phyloP scores from a whole-genome alignment of 805 yeast genomes.

The Cyberlindnera americana region DNA sequence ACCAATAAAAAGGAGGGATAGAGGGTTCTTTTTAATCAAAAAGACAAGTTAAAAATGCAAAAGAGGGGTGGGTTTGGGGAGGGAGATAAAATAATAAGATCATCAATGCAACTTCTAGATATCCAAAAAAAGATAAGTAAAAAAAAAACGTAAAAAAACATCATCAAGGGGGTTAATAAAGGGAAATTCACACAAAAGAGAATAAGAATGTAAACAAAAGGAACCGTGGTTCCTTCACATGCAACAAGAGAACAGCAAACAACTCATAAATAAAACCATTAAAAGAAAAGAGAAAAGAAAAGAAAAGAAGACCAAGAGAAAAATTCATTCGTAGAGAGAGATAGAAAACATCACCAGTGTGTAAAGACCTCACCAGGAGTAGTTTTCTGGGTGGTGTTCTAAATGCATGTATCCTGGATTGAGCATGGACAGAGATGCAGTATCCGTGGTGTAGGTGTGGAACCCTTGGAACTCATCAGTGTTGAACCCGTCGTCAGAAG shows the following conservation, averaged over 20 bases:
- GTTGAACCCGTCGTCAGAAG: constrained; percentile 17
- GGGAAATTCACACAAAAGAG: background rate
- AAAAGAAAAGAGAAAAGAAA: background rate
- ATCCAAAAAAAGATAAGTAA: background rate
- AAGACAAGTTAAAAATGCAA: constrained; percentile 1
- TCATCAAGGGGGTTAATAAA: no score
- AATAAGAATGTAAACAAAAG: background rate
- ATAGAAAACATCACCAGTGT: constrained; percentile 16
- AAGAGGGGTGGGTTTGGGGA: constrained; percentile 1
- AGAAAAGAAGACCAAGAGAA: no score
- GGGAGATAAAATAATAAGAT: background rate
- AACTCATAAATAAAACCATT: constrained; percentile 1
- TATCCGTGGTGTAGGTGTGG: constrained; percentile 8
- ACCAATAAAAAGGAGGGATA: background rate
- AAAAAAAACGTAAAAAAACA: background rate
- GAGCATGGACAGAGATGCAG: constrained; percentile 15
- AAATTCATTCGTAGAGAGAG: background rate
- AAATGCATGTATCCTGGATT: constrained; percentile 21
- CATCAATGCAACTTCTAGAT: constrained; percentile 6
- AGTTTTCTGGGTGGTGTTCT: constrained; percentile 15
- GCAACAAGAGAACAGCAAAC: constrained; percentile 4
- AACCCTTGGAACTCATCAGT: constrained; percentile 22
- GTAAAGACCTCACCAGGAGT: constrained; percentile 17
- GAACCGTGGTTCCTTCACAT: constrained; percentile 4
- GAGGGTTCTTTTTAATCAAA: background rate